Evolutionary conservation across 225 moss, liverwort and hornwort genomes (phyloP), one percentile per base, ranked within the genome.

Genomic region (Lunularia cruciata): DNA sequence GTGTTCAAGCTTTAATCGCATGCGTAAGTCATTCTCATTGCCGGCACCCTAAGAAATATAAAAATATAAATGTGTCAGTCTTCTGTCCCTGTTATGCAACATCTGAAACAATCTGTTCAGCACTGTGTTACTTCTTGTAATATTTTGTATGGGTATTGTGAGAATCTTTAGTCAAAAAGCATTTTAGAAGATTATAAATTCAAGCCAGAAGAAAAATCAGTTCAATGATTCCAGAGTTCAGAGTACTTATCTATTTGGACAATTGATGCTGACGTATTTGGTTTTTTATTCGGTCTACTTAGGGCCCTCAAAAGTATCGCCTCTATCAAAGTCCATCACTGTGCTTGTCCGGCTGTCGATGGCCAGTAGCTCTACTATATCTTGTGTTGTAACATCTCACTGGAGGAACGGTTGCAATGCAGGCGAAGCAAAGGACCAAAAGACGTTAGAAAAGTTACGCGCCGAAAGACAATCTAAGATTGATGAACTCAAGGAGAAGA

Each of bases 401-500:
- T 20, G 3, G 0, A 8, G 14, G 45, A 45, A 49, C 30, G 46
- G 13, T 68, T 66, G 35, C 9, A 7, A 45, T 72, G 33, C 86
- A 98, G 96, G 87, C 75, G 96, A 98, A 78, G 86, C 89, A 48
- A 93, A 91, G 80, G 96, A 98, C 70, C 87, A 91, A 47, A 88
- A 87, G 73, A 81, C 82, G 25, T 76, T 98, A 56, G 96, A 98
- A 60, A 77, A 87, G 6, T 74, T 98, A 78, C 87, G 87, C 76
- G 79, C 86, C 8, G 96, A 98, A 82, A 87, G 92, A 35, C 83
- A 93, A 70, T 90, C 86, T 26, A 98, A 98, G 73, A 92, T 98
- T 54, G 90, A 98, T 63, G 96, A 98, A 74, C 72, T 98, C 69
- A 98, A 98, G 81, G 96, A 98, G 75, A 92, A 91, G 78, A 98